Evolutionary conservation across 2,329 filamentous ascomycete genomes (phyloP).

Genomic region (Ceratocystis destructans): DNA sequence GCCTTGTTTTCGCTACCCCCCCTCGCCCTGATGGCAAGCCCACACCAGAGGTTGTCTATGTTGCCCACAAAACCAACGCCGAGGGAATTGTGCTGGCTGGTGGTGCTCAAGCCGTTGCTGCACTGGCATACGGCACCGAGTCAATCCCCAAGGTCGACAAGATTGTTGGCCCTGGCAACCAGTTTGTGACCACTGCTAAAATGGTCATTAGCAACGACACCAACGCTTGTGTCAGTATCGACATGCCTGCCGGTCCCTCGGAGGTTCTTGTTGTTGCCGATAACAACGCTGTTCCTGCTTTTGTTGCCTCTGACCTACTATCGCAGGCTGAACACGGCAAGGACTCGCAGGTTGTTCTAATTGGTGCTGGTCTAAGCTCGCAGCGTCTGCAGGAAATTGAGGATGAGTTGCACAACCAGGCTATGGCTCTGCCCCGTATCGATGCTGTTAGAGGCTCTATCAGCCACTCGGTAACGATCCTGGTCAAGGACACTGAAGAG

Average conservation of each 20-base stretch:
- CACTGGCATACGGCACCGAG: slow-evolving; percentile 94
- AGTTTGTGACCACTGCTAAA: slow-evolving; percentile 96
- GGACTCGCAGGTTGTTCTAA: slow-evolving; percentile 86
- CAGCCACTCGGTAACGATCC: slow-evolving; percentile 77
- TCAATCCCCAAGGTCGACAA: slow-evolving; percentile 95
- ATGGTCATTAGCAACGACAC: slow-evolving; percentile 98
- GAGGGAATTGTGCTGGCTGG: slow-evolving; percentile 93
- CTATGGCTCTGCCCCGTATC: slow-evolving; percentile 71
- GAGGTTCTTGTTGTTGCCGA: slow-evolving; percentile 96
- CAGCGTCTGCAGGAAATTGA: slow-evolving; percentile 68
- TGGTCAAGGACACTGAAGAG: slow-evolving; percentile 55
- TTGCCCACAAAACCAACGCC: slow-evolving; percentile 90
- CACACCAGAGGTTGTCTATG: slow-evolving; percentile 94
- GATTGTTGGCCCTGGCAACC: slow-evolving; percentile 93
- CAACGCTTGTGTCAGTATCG: slow-evolving; percentile 85
- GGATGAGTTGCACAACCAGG: slow-evolving; percentile 78
- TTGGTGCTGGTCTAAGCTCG: slow-evolving; percentile 68
- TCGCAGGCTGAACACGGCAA: slow-evolving; percentile 95
- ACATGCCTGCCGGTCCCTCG: slow-evolving; percentile 95
- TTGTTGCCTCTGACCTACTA: slow-evolving; percentile 86
- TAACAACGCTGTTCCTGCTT: slow-evolving; percentile 73
- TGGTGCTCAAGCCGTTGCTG: slow-evolving; percentile 87
- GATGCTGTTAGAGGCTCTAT: slow-evolving; percentile 88
- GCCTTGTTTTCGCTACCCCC: slow-evolving; percentile 84
- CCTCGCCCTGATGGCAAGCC: slow-evolving; percentile 79